Percentiles rank a stretch among this genome's conserved stretches.
Conservation (phyloP, 495 filamentous ascomycete species). For the Jackrogersella multiformis region DNA sequence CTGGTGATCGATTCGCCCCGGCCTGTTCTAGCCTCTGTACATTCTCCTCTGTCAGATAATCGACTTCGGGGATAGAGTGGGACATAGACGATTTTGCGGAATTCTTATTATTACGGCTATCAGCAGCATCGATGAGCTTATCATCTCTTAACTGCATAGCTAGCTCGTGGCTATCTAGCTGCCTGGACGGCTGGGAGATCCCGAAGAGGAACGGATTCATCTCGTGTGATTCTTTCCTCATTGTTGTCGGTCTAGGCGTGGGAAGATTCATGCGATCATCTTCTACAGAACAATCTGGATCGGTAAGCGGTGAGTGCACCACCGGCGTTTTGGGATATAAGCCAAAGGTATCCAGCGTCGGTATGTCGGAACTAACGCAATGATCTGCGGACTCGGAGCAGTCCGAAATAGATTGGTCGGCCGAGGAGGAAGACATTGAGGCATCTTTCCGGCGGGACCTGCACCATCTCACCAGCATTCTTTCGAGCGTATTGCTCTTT, state of each 20-base stretch:
- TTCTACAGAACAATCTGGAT: slow-evolving; percentile 20
- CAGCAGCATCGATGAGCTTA: slow-evolving; percentile 51
- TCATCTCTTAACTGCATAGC: slow-evolving; percentile 48
- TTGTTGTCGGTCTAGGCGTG: slow-evolving; percentile 43
- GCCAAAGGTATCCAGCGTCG: slow-evolving; percentile 24
- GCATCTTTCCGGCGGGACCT: slow-evolving; percentile 29
- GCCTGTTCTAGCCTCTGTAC: slow-evolving; percentile 45
- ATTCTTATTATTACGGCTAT: slow-evolving; percentile 25
- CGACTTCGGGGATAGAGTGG: slow-evolving; percentile 26
- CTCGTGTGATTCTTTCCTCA: slow-evolving; percentile 33
- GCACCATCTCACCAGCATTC: slow-evolving; percentile 64
- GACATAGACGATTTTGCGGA: slow-evolving; percentile 23
- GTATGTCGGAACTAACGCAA: slow-evolving; percentile 46
- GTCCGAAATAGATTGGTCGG: slow-evolving; percentile 33
- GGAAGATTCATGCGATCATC: slow-evolving; percentile 31
- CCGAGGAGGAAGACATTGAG: slow-evolving; percentile 27
- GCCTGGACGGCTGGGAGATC: slow-evolving; percentile 36
- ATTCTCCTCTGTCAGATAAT: slow-evolving; percentile 52
- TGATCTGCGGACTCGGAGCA: slow-evolving; percentile 47
- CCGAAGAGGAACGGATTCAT: slow-evolving; percentile 30
- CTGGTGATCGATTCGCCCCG: slow-evolving; percentile 18
- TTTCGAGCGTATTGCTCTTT: slow-evolving; percentile 71
- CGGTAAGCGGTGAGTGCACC: slow-evolving; percentile 6
- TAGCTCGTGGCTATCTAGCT: slow-evolving; percentile 41
- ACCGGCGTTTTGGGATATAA: slow-evolving; percentile 26